A percentile compares a stretch with the other conserved stretches of the same genome.
phyloP scores from a whole-genome alignment of 2,329 filamentous ascomycete species.

The Cercospora citrullina region DNA sequence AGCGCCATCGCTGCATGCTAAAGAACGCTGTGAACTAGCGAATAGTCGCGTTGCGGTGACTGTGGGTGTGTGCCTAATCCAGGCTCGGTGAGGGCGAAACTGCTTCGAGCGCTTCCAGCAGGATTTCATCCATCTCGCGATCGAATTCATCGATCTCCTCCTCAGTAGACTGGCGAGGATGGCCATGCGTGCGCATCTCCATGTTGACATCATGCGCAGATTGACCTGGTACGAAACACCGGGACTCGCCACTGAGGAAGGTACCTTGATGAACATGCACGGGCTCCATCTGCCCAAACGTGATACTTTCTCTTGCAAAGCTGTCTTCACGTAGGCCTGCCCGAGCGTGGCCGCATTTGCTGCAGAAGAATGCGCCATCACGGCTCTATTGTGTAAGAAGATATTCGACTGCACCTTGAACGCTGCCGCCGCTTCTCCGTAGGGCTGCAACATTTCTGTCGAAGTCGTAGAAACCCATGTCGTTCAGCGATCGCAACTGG shows the following conservation, averaged over 20 bases:
- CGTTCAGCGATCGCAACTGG: slow-evolving; percentile 89
- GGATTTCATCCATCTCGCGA: slow-evolving; percentile 1
- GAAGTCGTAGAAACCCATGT: slow-evolving; percentile 99
- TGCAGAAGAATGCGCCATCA: neutral
- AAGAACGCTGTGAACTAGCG: slow-evolving; percentile 15
- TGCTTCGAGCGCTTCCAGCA: slow-evolving; percentile 10
- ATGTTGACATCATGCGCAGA: neutral
- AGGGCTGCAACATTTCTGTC: slow-evolving; percentile 88
- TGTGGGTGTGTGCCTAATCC: neutral
- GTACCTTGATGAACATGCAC: neutral
- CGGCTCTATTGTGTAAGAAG: slow-evolving; percentile 45
- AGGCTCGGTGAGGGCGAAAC: neutral
- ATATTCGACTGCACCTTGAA: slow-evolving; percentile 85
- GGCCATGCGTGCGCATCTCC: neutral
- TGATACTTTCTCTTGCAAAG: neutral
- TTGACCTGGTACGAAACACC: neutral
- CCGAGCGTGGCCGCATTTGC: neutral
- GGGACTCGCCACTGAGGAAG: neutral
- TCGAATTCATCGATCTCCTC: slow-evolving; percentile 9
- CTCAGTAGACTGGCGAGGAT: neutral
- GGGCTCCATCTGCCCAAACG: neutral
- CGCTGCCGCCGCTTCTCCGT: slow-evolving; percentile 84
- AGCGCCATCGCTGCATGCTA: slow-evolving; percentile 28
- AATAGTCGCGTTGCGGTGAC: slow-evolving; percentile 2
- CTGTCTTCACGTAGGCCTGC: neutral